These are phyloP conservation scores for Corynespora cassiicola DNA, from an alignment of 2,329 filamentous ascomycete genomes.

Conservation along the genomic window DNA sequence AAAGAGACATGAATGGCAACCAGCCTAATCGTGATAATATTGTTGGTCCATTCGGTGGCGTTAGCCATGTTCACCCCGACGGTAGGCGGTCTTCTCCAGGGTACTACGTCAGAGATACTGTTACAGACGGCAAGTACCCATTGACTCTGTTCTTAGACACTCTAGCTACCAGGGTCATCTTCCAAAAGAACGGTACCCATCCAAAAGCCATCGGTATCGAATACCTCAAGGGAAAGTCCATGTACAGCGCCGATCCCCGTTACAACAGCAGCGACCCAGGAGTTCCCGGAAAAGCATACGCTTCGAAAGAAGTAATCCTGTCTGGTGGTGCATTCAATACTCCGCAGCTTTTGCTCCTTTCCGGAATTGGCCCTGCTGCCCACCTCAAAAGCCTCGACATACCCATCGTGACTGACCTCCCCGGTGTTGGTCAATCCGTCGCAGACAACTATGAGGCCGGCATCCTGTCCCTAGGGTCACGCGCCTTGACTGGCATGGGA, in stretches of 20 bases:
- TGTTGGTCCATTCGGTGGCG: constrained; percentile 29
- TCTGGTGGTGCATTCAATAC: constrained; percentile 63
- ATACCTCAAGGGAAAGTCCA: constrained; percentile 47
- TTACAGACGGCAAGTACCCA: constrained; percentile 47
- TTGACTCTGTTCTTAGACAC: constrained; percentile 43
- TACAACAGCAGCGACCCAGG: constrained; percentile 27
- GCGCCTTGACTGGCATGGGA: constrained; percentile 21
- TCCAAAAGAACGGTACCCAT: constrained; percentile 35
- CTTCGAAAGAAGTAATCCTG: constrained; percentile 38
- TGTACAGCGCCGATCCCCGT: constrained; percentile 54
- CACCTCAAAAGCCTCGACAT: constrained; percentile 64
- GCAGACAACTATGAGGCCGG: constrained; percentile 32
- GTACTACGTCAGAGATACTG: constrained; percentile 56
- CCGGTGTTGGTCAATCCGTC: constrained; percentile 60
- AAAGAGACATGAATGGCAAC: constrained; percentile 27
- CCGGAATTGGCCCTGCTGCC: constrained; percentile 63
- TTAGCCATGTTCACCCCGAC: constrained; percentile 31
- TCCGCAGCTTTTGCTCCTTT: constrained; percentile 68
- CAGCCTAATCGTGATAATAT: constrained; percentile 22
- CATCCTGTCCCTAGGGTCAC: constrained; percentile 23
- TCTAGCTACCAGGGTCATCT: constrained; percentile 51
- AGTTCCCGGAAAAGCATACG: constrained; percentile 46
- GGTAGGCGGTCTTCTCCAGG: constrained; percentile 31
- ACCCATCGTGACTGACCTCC: constrained; percentile 58
- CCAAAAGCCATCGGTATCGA: constrained; percentile 54